These are phyloP conservation scores for Pichia pseudocactophila DNA, from an alignment of 805 yeast species.

Conservation along the genomic window DNA sequence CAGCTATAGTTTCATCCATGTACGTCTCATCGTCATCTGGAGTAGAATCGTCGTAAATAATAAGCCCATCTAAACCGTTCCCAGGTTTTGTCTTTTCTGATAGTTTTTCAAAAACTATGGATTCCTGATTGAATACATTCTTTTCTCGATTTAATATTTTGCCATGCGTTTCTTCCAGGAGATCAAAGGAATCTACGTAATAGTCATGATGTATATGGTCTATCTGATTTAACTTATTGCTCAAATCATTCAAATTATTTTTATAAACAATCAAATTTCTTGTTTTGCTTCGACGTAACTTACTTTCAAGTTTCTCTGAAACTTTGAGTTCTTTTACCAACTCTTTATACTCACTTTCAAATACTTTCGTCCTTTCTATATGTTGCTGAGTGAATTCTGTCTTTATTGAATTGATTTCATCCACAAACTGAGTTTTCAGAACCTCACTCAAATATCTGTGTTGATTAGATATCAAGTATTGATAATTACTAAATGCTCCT, in stretches of 20 bases:
- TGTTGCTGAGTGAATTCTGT: conserved; percentile 36
- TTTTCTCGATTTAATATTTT: conserved; percentile 46
- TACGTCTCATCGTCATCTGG: conserved; percentile 1
- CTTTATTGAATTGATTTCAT: conserved; percentile 40
- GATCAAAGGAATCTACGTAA: conserved; percentile 51
- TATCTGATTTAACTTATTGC: conserved; percentile 69
- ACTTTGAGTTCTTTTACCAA: conserved; percentile 44
- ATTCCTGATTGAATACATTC: conserved; percentile 64
- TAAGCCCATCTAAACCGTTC: conserved; percentile 63
- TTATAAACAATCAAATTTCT: conserved; percentile 64
- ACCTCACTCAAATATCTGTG: conserved; percentile 58
- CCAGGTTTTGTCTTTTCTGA: conserved; percentile 85
- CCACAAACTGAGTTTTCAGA: conserved; percentile 45
- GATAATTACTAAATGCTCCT: conserved; percentile 66
- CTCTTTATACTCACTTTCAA: conserved; percentile 43
- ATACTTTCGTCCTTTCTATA: conserved; percentile 40
- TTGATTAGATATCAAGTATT: conserved; percentile 67
- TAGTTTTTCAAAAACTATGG: conserved; percentile 70
- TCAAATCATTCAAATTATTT: conserved; percentile 54
- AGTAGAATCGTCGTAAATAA: not conserved
- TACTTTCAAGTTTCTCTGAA: conserved; percentile 54
- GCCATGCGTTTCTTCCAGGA: conserved; percentile 46
- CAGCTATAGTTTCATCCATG: conserved; percentile 4
- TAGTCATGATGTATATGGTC: conserved; percentile 69
- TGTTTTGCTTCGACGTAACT: conserved; percentile 48